Evolutionary conservation across 225 moss, liverwort and hornwort genomes (phyloP).

Genomic region (Marchantia polymorpha): DNA sequence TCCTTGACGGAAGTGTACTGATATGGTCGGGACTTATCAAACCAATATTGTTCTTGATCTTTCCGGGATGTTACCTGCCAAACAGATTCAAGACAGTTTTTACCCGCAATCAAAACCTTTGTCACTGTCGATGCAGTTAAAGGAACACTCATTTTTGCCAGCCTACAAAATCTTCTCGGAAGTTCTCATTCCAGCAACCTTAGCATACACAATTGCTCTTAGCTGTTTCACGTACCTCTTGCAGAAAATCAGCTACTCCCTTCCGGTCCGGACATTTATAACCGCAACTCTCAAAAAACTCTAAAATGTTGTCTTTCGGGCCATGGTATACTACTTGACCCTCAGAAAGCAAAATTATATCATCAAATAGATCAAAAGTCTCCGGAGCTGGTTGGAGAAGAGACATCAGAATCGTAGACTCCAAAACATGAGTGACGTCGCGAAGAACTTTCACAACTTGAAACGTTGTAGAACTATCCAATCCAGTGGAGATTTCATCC

Average conservation of each 20-base stretch:
- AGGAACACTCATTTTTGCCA: too few species aligned
- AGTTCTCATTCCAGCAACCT: too few species aligned
- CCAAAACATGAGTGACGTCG: constrained; percentile 29
- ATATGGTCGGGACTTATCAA: constrained; percentile 35
- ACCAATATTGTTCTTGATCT: constrained; percentile 48
- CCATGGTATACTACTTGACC: constrained; percentile 43
- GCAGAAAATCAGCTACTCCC: constrained; percentile 48
- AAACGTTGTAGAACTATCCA: constrained; percentile 48
- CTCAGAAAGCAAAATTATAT: constrained; percentile 40
- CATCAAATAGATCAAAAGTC: constrained; percentile 44
- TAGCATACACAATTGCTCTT: too few species aligned
- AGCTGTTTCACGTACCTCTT: constrained; percentile 34
- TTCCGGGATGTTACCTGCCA: constrained; percentile 44
- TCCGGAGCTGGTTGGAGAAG: constrained; percentile 48
- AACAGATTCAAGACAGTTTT: too few species aligned
- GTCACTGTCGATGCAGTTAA: too few species aligned
- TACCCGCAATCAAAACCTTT: too few species aligned
- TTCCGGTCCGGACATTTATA: constrained; percentile 43
- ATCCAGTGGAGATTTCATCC: constrained; percentile 49
- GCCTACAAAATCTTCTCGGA: too few species aligned
- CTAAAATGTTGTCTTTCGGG: constrained; percentile 35
- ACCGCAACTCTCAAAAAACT: constrained; percentile 37
- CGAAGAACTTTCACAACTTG: constrained; percentile 43
- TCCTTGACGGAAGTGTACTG: constrained; percentile 43
- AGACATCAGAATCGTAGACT: constrained; percentile 36